phyloP scores from a whole-genome alignment of 805 yeast genomes.

The Candida khao-thaluensis region DNA sequence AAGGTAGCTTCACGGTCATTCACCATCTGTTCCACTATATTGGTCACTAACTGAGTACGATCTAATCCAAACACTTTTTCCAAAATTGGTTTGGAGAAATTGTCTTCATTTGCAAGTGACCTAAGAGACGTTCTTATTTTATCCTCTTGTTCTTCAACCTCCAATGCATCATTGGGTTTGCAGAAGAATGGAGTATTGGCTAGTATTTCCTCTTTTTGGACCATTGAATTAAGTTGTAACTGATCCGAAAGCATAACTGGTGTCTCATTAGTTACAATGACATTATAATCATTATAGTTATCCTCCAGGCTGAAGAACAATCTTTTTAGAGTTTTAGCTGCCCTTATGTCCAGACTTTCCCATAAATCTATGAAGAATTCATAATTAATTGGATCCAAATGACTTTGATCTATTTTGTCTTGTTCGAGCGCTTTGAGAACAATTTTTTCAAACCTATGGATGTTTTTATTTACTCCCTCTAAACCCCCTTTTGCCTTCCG shows the following conservation, averaged over 20 bases:
- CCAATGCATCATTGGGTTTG: constrained; percentile 10
- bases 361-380: constrained; percentile 59
- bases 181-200: constrained; percentile 44
- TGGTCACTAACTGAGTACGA: constrained; percentile 46
- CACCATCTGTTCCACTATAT: constrained; percentile 52
- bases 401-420: constrained; percentile 49
- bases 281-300: constrained; percentile 46
- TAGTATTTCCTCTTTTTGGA: constrained; percentile 62
- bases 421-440: constrained; percentile 58
- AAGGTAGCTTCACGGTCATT: constrained; percentile 56
- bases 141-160: constrained; percentile 22
- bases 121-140: constrained; percentile 44
- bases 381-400: constrained; percentile 50
- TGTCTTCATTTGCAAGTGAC: constrained; percentile 52
- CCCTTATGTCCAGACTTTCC: constrained; percentile 51
- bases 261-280: constrained; percentile 12
- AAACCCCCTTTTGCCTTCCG: constrained; percentile 48
- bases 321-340: constrained; percentile 25
- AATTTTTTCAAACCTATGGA: constrained; percentile 67
- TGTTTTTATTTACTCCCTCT: constrained; percentile 55
- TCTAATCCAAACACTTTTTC: constrained; percentile 44
- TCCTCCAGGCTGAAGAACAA: constrained; percentile 43
- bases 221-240: constrained; percentile 60
- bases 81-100: constrained; percentile 48
- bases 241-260: constrained; percentile 37